Evolutionary conservation across 2,329 filamentous ascomycete genomes (phyloP), one percentile per base, ranked within the genome.

Genomic region (Fusarium verrucosum): DNA sequence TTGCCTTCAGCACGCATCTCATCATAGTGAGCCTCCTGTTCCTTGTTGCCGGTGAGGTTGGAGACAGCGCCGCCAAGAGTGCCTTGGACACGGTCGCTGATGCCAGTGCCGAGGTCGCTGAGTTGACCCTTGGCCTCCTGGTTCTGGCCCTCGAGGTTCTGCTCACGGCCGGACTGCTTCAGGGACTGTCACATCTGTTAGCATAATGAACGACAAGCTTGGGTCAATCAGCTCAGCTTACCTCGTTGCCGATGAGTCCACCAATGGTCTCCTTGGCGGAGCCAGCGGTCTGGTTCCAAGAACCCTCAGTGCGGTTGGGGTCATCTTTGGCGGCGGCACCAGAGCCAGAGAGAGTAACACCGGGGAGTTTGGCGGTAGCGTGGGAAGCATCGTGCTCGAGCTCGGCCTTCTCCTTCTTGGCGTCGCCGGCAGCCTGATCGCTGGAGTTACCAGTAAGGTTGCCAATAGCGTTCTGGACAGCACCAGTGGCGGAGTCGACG

Each of bases 281-380:
- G 49, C 94, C 94, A n/a, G 94, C 74, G 7, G 92, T 96, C 80
- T 97, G 94, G 81, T 97, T 92, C 88, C 90, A 96, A 17, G 84
- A 83, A 38, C 94, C 94, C 17, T 86, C 75, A 20, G 83, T 80
- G 66, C 93, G 91, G 75, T 94, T 82, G 11, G 88, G 82, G 77
- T 92, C 83, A 77, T 97, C 92, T 68, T 86, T 83, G 62, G 89
- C 85, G 44, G 91, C 81, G 32, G 88, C 89, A 43, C 92, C 92
- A 0, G 87, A 85, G 46, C 88, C 82, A 11, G 89, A 89, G 56
- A 91, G 83, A 22, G 89, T 87, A 74, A 89, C 82, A 59, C 90
- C 88, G 6, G 91, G 92, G n/a, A 90, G 75, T 76, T 92, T 94
- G 66, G 84, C 84, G 16, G 90, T 85, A 7, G 90, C 85, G 75